Evolutionary conservation across 1,284 basidiomycete species (phyloP).

Genomic region (Puccinia coronata): DNA sequence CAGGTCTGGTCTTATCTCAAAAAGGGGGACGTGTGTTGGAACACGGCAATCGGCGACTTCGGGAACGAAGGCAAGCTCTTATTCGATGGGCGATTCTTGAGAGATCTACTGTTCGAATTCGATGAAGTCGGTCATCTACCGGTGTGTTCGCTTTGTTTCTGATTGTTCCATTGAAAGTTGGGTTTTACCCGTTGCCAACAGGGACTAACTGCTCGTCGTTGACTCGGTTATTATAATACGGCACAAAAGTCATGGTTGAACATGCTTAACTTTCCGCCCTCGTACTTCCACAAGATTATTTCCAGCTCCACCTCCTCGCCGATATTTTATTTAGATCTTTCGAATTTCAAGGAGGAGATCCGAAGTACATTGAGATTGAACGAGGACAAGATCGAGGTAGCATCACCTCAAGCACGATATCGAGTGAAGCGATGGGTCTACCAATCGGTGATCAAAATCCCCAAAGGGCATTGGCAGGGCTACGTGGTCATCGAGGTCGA

Average conservation of each 20-base stretch:
- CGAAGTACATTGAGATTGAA: conserved; percentile 57
- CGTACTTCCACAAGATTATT: conserved; percentile 60
- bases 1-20: conserved; percentile 57
- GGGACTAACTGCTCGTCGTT: no score
- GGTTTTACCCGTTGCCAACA: no score
- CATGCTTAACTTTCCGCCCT: conserved; percentile 58
- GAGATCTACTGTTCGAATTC: conserved; percentile 57
- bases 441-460: conserved; percentile 56
- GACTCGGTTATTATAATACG: no score
- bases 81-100: conserved; percentile 58
- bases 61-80: conserved; percentile 56
- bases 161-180: neutral
- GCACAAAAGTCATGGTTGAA: conserved; percentile 58
- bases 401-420: conserved; percentile 58
- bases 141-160: conserved; percentile 23
- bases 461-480: conserved; percentile 52
- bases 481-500: conserved; percentile 54
- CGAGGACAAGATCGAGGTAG: conserved; percentile 59
- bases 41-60: conserved; percentile 58
- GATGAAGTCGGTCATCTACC: conserved; percentile 60
- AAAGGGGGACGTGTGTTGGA: conserved; percentile 60
- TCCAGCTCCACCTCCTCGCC: conserved; percentile 53
- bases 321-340: conserved; percentile 41
- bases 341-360: conserved; percentile 54
- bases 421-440: conserved; percentile 60